phyloP scores from a whole-genome alignment of 2,329 filamentous ascomycete species.

The Setomelanomma holmii region DNA sequence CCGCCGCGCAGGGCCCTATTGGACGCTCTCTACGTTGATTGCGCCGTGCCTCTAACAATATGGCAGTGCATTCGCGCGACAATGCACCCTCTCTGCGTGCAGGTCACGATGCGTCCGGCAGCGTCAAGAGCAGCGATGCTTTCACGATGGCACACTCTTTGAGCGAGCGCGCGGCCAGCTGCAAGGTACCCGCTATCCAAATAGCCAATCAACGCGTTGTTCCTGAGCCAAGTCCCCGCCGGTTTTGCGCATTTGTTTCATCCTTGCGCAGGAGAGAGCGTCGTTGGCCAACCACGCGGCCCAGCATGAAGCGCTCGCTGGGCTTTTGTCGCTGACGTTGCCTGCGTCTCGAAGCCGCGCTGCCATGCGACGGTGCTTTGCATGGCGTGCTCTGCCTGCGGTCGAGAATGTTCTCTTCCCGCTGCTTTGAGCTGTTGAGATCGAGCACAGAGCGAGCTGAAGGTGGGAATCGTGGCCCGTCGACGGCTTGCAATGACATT shows the following conservation, averaged over 20 bases:
- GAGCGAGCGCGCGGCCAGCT: neutral
- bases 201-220: neutral
- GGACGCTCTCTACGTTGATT: neutral
- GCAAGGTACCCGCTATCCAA: neutral
- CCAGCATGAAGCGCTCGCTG: conserved; percentile 1
- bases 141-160: neutral
- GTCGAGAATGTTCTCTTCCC: conserved; percentile 7
- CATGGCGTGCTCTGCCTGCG: neutral
- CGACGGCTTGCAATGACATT: neutral
- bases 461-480: neutral
- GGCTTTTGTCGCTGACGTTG: conserved; percentile 12
- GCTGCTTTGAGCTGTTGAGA: conserved; percentile 1
- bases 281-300: conserved; percentile 8
- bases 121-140: neutral
- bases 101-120: neutral
- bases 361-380: neutral
- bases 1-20: conserved; percentile 1
- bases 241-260: conserved; percentile 9
- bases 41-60: neutral
- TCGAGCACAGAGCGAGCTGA: neutral
- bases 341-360: conserved; percentile 1
- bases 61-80: neutral
- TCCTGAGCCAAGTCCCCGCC: conserved; percentile 3
- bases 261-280: neutral
- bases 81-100: neutral